A percentile compares a stretch with the other conserved stretches of the same genome.
Evolutionary conservation across 495 filamentous ascomycete species (phyloP).

Genomic region (Mycothermus thermophilus): DNA sequence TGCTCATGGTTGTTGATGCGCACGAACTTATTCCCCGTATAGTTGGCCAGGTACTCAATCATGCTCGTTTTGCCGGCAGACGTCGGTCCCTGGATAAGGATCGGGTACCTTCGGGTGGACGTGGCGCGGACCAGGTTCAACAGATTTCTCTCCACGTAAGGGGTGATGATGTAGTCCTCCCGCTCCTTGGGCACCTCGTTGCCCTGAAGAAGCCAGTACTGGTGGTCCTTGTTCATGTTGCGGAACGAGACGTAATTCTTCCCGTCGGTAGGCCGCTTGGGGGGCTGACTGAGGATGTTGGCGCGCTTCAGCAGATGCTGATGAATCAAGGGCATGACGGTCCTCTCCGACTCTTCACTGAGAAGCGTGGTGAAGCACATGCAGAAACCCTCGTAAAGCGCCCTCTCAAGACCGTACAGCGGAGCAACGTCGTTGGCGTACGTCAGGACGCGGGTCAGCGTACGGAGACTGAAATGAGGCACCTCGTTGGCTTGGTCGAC

Average conservation of each 20-base stretch:
- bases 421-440: slow-evolving; percentile 76
- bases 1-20: slow-evolving; percentile 99
- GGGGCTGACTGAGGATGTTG: slow-evolving; percentile 59
- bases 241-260: slow-evolving; percentile 66
- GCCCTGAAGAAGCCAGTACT: slow-evolving; percentile 85
- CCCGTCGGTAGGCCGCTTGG: slow-evolving; percentile 60
- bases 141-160: slow-evolving; percentile 85
- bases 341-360: slow-evolving; percentile 57
- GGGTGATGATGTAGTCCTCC: slow-evolving; percentile 87
- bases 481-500: slow-evolving; percentile 89
- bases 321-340: slow-evolving; percentile 69
- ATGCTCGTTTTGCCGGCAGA: slow-evolving; percentile 97
- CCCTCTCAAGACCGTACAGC: slow-evolving; percentile 74
- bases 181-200: slow-evolving; percentile 50
- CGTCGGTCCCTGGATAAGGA: slow-evolving; percentile 93
- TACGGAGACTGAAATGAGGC: slow-evolving; percentile 91
- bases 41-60: slow-evolving; percentile 94
- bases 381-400: slow-evolving; percentile 90
- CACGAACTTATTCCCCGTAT: slow-evolving; percentile 91
- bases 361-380: slow-evolving; percentile 93
- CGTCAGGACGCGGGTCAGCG: slow-evolving; percentile 75
- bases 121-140: slow-evolving; percentile 86
- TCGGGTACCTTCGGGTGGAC: slow-evolving; percentile 80
- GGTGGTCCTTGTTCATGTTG: slow-evolving; percentile 44
- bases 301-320: slow-evolving; percentile 54